Evolutionary conservation across 1,284 basidiomycete genomes (phyloP), one percentile per base, ranked within the genome.

Genomic region (Cutaneotrichosporon curvatum): DNA sequence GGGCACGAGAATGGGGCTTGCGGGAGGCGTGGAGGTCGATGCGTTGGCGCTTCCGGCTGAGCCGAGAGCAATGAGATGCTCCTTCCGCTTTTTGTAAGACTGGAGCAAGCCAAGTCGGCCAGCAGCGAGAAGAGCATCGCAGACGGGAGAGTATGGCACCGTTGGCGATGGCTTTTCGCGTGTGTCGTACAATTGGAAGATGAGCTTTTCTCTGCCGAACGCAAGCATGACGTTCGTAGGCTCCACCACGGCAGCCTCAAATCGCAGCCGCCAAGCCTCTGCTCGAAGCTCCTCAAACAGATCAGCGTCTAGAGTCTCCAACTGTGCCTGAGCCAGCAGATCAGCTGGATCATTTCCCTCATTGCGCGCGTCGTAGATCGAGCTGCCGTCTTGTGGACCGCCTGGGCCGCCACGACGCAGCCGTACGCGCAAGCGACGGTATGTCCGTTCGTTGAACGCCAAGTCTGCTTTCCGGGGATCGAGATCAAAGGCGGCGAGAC

Each of bases 271-370:
- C 4, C 41, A 16, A 1, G 57, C 57, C 43, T 66, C 66, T 15
- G 34, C 37, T 4, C 60, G 57, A 4, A 66, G 50, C 53, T 66
- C 62, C 35, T 50, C 50, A 45, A 66, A 71, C 5, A 72, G 50
- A 37, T 72, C 70, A 45, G 68, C 66, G 39, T 72, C 70, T 28
- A 72, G 61, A 7, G 64, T 62, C 45, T 72, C 70, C 31, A 61
- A 49, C 53, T 68, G 63, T 8, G 63, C 67, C 9, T 53, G 56
- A n/a, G 62, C 55, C 50, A 69, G 61, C 28, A 51, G 43, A 5
- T 49, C 54, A 2, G 51, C 40, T 4, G 62, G 48, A 32, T 59
- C 55, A 6, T 23, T 22, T 6, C 47, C 33, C 20, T 53, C 47
- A 33, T 16, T 23, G 1, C 20, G 32, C 18, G 52, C 15, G 37